Base-by-base conservation (phyloP, 2,329 filamentous ascomycete genomes). In the Nothophaeocryptopus gaeumannii region DNA sequence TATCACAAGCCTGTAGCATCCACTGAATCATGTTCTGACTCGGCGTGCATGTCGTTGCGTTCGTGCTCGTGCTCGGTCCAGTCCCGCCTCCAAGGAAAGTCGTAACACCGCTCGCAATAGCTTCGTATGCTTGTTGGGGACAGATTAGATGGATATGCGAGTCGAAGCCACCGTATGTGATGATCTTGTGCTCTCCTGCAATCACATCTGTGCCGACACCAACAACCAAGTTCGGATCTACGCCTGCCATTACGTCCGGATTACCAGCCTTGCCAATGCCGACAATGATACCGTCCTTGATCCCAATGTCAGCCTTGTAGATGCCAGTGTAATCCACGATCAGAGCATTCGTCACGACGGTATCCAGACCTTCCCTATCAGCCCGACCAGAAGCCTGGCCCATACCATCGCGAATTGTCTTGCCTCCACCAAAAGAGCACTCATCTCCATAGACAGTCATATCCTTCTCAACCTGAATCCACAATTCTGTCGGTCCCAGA, bases 211-310 rank as follows among this genome's bases (percentile, higher is more conserved):
- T 97, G 59, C 87, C 89, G 56, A 85, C 86, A 9, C 92, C 92
- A 8, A 96, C 82, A 1, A 96, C 74, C 83, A 97, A 83, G 48
- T 83, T 78, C 0, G 82, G 76, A 51, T 85, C 77, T 5, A 97
- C 89, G 4, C 88, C 88, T 30, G 93, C 86, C 92, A 96, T 96
- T 39, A 95, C 83, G 70, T 97, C 92, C n/a, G 92, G 92, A 63
- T 96, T 97, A 14, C 92, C 92, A 12, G 92, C 89, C 72, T 97
- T 96, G 52, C 92, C 92, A 60, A 97, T 92, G 0, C 83, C 92
- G 26, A 85, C 84, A 63, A 97, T 96, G 34, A 86, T 67, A 2
- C 92, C 91, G 59, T 90, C 72, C 70, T 95, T 96, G 68, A 97
- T 84, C 26, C 92, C 92, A 66, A 97, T 95, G 68, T 97, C 92